phyloP scores from a whole-genome alignment of 768 basidiomycete species.

The Termitomyces sp. region DNA sequence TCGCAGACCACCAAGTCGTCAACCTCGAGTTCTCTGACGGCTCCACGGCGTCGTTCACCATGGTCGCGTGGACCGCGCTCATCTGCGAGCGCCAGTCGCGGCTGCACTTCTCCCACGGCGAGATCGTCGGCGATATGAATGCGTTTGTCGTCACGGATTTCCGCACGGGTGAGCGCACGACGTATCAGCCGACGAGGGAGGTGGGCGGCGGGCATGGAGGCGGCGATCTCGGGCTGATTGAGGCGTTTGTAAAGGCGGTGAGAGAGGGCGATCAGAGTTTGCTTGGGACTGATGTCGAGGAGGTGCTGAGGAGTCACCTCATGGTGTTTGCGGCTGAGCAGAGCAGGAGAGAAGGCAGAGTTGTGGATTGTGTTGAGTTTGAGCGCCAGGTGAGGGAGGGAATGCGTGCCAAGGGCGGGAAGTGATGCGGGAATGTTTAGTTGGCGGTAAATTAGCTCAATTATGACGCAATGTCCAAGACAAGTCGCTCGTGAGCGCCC shows the following conservation, averaged over 20 bases:
- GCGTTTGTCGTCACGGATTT: slow-evolving; percentile 78
- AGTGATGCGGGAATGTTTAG: too few species aligned
- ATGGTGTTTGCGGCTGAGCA: too few species aligned
- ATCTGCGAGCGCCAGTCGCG: slow-evolving; percentile 82
- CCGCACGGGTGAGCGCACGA: slow-evolving; percentile 42
- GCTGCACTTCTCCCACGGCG: slow-evolving; percentile 82
- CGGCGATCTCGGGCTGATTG: slow-evolving; percentile 74
- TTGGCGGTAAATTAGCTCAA: too few species aligned
- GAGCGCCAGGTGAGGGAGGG: too few species aligned
- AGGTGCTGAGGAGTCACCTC: too few species aligned
- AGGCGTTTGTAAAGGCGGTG: slow-evolving; percentile 74
- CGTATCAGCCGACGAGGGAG: slow-evolving; percentile 44
- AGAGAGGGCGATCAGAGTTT: slow-evolving; percentile 46
- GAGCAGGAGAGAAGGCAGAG: too few species aligned
- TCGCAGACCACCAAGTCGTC: slow-evolving; percentile 89
- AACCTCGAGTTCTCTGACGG: slow-evolving; percentile 84
- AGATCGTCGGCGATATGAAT: slow-evolving; percentile 83
- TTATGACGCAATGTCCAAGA: too few species aligned
- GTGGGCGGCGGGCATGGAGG: slow-evolving; percentile 75
- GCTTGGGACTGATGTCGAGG: too few species aligned
- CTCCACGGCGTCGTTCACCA: slow-evolving; percentile 80
- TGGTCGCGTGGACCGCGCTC: slow-evolving; percentile 79
- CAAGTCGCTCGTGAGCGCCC: too few species aligned
- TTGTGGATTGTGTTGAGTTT: too few species aligned
- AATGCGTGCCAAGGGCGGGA: too few species aligned